Conservation (phyloP, 1,284 basidiomycete species). For the Malassezia psittaci region DNA sequence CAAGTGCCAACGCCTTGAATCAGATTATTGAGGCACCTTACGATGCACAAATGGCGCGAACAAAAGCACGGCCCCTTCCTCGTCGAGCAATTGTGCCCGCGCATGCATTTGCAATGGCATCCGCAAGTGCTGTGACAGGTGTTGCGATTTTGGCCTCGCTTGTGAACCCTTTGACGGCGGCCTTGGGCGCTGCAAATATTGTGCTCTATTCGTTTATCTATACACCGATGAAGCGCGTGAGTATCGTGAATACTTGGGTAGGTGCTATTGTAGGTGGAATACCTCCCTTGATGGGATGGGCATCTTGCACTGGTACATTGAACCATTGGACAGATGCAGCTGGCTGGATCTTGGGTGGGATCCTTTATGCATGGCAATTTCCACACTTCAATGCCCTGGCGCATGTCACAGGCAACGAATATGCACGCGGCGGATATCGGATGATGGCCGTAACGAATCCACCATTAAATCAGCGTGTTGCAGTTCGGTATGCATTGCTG, state of each 20-base stretch:
- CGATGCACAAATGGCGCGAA: slow-evolving; percentile 92
- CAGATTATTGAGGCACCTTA: slow-evolving; percentile 89
- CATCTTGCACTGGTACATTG: slow-evolving; percentile 75
- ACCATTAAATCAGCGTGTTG: slow-evolving; percentile 70
- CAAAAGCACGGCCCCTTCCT: slow-evolving; percentile 78
- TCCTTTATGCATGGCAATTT: slow-evolving; percentile 92
- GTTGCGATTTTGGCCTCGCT: slow-evolving; percentile 68
- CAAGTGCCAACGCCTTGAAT: slow-evolving; percentile 88
- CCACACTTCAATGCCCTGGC: slow-evolving; percentile 96
- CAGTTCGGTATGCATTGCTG: slow-evolving; percentile 69
- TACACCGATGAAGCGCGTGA: slow-evolving; percentile 85
- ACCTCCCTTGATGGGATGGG: slow-evolving; percentile 96
- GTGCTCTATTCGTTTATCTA: slow-evolving; percentile 82
- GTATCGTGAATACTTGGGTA: slow-evolving; percentile 86
- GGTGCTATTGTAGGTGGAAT: slow-evolving; percentile 83
- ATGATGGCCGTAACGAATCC: slow-evolving; percentile 84
- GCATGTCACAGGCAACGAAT: slow-evolving; percentile 72
- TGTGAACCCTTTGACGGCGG: slow-evolving; percentile 77
- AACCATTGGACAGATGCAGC: slow-evolving; percentile 53
- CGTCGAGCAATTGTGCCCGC: slow-evolving; percentile 68
- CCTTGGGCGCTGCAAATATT: slow-evolving; percentile 74
- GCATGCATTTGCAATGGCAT: slow-evolving; percentile 73
- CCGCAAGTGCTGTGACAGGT: slow-evolving; percentile 64
- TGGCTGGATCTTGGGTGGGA: slow-evolving; percentile 34
- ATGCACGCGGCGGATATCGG: slow-evolving; percentile 83